phyloP scores from a whole-genome alignment of 1,284 basidiomycete species.

The Ganoderma meredithae region DNA sequence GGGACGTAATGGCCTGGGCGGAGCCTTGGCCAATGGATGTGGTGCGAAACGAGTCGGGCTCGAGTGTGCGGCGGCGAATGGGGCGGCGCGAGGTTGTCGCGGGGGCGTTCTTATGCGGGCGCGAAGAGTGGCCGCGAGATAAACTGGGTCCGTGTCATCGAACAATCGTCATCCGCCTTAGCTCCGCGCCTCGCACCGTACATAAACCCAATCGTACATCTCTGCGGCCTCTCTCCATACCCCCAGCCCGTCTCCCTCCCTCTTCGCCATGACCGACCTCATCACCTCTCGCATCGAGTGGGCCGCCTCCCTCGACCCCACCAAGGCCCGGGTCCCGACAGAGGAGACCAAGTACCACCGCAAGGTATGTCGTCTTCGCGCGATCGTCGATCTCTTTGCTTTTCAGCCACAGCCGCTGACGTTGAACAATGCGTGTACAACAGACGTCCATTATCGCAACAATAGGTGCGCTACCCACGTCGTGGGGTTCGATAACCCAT shows the following conservation, averaged over 20 bases:
- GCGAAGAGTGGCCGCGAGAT: neutral
- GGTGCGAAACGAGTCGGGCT: neutral
- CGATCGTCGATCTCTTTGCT: conserved; percentile 20
- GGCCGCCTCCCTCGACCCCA: conserved; percentile 84
- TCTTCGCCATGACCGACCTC: conserved; percentile 36
- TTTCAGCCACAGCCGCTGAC: conserved; percentile 19
- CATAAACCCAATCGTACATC: conserved; percentile 26
- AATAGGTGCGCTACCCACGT: conserved; percentile 69
- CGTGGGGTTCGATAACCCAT: conserved; percentile 16
- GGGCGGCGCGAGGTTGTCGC: neutral
- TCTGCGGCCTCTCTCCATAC: conserved; percentile 23
- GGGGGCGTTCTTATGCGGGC: neutral
- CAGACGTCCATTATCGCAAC: conserved; percentile 97
- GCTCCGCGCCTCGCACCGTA: conserved; percentile 39
- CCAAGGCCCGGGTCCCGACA: conserved; percentile 69
- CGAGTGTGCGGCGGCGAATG: neutral
- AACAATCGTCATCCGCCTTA: conserved; percentile 41
- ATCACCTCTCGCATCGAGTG: conserved; percentile 89
- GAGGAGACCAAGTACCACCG: conserved; percentile 86
- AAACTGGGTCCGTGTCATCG: conserved; percentile 28
- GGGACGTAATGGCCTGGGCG: conserved; percentile 17
- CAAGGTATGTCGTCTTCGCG: conserved; percentile 68
- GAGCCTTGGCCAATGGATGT: conserved; percentile 18
- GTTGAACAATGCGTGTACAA: conserved; percentile 1
- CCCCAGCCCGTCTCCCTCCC: conserved; percentile 24